Evolutionary conservation across 805 yeast genomes (phyloP).

Genomic region (Naumovozyma baii): DNA sequence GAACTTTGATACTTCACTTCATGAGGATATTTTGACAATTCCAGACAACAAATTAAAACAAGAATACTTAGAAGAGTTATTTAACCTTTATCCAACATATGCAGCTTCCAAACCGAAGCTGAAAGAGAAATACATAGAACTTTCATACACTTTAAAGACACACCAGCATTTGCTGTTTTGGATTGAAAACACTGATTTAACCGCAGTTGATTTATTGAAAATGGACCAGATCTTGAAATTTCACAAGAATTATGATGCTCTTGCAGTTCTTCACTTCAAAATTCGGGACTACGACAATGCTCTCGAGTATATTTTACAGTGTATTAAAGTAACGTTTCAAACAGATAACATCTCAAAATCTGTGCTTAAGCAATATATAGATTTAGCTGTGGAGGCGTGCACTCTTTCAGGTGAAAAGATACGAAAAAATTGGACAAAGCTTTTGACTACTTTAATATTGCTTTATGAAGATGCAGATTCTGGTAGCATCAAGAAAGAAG

Average conservation of each 20-base stretch:
- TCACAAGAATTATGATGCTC: constrained; percentile 12
- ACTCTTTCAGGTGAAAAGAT: constrained; percentile 4
- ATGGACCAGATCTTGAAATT: constrained; percentile 7
- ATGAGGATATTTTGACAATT: constrained; percentile 8
- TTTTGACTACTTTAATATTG: constrained; percentile 16
- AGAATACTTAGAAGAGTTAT: constrained; percentile 16
- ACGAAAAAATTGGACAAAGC: constrained; percentile 16
- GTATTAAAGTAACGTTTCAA: constrained; percentile 13
- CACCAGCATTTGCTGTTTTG: constrained; percentile 9
- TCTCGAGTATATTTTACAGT: constrained; percentile 10
- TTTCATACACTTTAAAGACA: constrained; percentile 11
- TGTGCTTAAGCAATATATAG: constrained; percentile 5
- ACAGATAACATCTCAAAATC: not conserved
- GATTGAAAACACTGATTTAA: constrained; percentile 11
- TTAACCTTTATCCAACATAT: constrained; percentile 1
- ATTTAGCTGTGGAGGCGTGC: constrained; percentile 11
- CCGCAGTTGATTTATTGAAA: constrained; percentile 6
- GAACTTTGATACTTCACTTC: constrained; percentile 15
- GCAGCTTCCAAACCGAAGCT: constrained; percentile 2
- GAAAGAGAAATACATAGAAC: constrained; percentile 10
- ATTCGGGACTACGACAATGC: constrained; percentile 11
- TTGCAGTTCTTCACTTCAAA: constrained; percentile 13
- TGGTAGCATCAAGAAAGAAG: constrained; percentile 2
- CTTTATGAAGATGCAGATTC: constrained; percentile 6
- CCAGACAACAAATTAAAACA: constrained; percentile 2